Conservation (phyloP, 2,329 filamentous ascomycete species). For the Talaromyces sp. region DNA sequence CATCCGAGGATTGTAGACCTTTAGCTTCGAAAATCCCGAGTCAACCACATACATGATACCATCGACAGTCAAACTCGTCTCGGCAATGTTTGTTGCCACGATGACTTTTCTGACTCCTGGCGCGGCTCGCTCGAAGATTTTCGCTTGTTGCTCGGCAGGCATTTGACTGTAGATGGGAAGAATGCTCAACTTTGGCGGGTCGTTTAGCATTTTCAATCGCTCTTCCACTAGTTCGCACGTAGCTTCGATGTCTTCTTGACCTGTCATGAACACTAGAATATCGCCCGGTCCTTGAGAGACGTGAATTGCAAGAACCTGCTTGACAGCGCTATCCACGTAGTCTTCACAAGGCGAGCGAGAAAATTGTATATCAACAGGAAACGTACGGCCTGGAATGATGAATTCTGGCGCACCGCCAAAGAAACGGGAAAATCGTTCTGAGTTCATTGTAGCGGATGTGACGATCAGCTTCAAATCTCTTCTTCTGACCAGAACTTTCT, state of each 20-base stretch:
- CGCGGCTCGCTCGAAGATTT: slow-evolving; percentile 90
- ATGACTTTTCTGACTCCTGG: slow-evolving; percentile 95
- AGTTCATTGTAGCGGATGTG: slow-evolving; percentile 97
- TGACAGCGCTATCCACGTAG: slow-evolving; percentile 94
- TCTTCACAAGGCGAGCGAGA: slow-evolving; percentile 93
- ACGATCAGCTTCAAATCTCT: slow-evolving; percentile 94
- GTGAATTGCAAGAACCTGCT: slow-evolving; percentile 92
- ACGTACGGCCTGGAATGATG: slow-evolving; percentile 90
- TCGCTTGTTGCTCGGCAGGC: slow-evolving; percentile 95
- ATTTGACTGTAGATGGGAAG: slow-evolving; percentile 99
- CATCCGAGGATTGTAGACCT: slow-evolving; percentile 98
- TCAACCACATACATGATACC: slow-evolving; percentile 99
- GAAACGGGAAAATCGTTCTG: slow-evolving; percentile 92
- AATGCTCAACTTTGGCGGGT: slow-evolving; percentile 91
- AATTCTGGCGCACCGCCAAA: slow-evolving; percentile 96
- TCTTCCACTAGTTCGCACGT: slow-evolving; percentile 93
- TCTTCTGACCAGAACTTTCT: slow-evolving; percentile 87
- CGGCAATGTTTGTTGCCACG: slow-evolving; percentile 96
- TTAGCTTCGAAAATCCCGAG: slow-evolving; percentile 91
- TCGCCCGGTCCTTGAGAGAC: slow-evolving; percentile 91
- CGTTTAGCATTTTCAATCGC: slow-evolving; percentile 80
- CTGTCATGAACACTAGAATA: slow-evolving; percentile 98
- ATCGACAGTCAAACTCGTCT: slow-evolving; percentile 95
- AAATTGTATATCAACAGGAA: slow-evolving; percentile 95
- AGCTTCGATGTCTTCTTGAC: slow-evolving; percentile 95